Percentiles rank a stretch among this genome's conserved stretches.
Evolutionary conservation across 2,329 filamentous ascomycete species (phyloP).

Genomic region (Dactylellina sp.): DNA sequence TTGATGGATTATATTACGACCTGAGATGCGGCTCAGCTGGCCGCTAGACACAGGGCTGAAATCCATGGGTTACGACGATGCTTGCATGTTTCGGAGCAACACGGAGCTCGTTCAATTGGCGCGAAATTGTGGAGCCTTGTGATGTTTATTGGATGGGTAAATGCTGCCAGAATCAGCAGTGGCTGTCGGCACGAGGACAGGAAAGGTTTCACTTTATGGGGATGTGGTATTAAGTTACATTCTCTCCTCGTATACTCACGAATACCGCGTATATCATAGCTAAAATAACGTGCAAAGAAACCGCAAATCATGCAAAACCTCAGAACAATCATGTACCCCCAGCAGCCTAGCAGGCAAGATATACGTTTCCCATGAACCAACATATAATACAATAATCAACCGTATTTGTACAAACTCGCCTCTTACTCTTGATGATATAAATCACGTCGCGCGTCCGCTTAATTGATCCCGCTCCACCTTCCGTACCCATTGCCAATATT

Average conservation of each 20-base stretch:
- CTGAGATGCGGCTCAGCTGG: neutral
- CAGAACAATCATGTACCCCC: neutral
- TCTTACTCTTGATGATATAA: neutral
- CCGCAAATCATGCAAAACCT: neutral
- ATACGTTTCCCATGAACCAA: too few relatives aligned
- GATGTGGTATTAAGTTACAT: too few relatives aligned
- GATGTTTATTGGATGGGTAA: too few relatives aligned
- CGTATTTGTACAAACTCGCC: conserved; percentile 17
- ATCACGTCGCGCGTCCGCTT: neutral
- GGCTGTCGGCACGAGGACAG: too few relatives aligned
- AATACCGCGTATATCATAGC: neutral
- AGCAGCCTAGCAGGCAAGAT: too few relatives aligned
- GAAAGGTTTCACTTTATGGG: too few relatives aligned
- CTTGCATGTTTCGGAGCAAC: neutral
- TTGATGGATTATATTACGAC: neutral
- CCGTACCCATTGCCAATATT: conserved; percentile 41
- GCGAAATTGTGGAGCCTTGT: too few relatives aligned
- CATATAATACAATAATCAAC: neutral
- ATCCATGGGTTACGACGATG: neutral
- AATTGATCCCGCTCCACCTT: conserved; percentile 49
- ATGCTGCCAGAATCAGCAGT: too few relatives aligned
- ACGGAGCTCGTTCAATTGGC: neutral
- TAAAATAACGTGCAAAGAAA: neutral
- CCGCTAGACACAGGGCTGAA: conserved; percentile 1
- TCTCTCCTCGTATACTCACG: neutral